phyloP scores from a whole-genome alignment of 495 filamentous ascomycete species.

The Penicillium chermesinum region DNA sequence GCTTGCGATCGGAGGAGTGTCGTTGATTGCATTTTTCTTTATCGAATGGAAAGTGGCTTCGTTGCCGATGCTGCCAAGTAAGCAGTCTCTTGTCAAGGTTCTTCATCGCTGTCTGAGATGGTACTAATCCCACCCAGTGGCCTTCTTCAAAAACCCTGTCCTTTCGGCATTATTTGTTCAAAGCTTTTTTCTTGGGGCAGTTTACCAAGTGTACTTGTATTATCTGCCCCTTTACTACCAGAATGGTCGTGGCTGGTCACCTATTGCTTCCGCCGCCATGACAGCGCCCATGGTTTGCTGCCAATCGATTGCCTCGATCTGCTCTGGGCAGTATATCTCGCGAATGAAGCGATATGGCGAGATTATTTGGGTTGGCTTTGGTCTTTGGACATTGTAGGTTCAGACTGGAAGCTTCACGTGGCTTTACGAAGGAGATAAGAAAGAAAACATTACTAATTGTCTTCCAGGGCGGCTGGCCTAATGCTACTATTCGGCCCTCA shows the following conservation, averaged over 20 bases:
- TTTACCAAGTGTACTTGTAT: conserved; percentile 54
- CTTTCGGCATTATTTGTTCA: conserved; percentile 52
- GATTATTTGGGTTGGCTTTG: conserved; percentile 53
- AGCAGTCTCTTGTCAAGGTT: conserved; percentile 5
- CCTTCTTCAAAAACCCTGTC: conserved; percentile 51
- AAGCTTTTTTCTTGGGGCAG: conserved; percentile 55
- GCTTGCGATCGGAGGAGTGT: conserved; percentile 48
- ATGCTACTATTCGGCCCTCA: conserved; percentile 44
- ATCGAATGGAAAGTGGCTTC: conserved; percentile 54
- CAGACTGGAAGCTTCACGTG: no score
- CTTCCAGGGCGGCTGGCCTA: conserved; percentile 45
- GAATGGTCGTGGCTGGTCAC: conserved; percentile 46
- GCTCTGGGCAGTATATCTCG: conserved; percentile 55
- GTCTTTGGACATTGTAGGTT: conserved; percentile 47
- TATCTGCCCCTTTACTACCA: conserved; percentile 52
- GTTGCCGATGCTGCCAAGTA: conserved; percentile 58
- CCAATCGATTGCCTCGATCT: conserved; percentile 48
- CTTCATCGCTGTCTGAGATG: not conserved
- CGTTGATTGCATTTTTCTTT: conserved; percentile 45
- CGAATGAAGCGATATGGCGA: conserved; percentile 51
- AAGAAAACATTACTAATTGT: not conserved
- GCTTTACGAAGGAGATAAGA: not conserved
- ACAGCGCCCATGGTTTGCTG: conserved; percentile 49
- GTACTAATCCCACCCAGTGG: conserved; percentile 30
- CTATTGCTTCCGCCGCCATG: conserved; percentile 46